Evolutionary conservation across 148 eudicot genomes (phyloP).

Genomic region (Chenopodium album): DNA sequence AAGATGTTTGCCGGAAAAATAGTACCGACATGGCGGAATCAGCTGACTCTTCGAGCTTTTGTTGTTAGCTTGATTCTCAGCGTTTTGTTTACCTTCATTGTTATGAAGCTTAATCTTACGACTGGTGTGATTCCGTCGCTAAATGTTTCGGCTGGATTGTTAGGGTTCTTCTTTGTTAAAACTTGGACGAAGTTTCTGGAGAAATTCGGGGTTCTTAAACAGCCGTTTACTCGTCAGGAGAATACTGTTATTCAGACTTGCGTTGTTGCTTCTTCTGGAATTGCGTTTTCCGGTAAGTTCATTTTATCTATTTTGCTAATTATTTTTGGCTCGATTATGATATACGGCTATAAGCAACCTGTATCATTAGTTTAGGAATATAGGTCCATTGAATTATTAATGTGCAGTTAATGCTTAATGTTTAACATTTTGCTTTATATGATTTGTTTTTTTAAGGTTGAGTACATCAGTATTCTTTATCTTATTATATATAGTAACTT

Average conservation of each 20-base stretch:
- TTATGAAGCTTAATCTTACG: conserved; percentile 42
- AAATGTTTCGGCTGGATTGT: conserved; percentile 41
- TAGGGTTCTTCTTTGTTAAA: conserved; percentile 46
- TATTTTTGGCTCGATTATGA: too few relatives aligned
- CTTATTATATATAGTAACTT: too few relatives aligned
- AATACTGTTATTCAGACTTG: conserved; percentile 49
- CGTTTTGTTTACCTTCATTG: conserved; percentile 39
- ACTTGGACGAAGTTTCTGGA: conserved; percentile 38
- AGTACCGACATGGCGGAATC: conserved; percentile 38
- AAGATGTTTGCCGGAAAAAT: conserved; percentile 20
- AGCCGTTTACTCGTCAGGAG: conserved; percentile 48
- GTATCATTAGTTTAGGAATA: too few relatives aligned
- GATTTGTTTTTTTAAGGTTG: too few relatives aligned
- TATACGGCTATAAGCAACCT: too few relatives aligned
- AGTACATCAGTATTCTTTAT: too few relatives aligned
- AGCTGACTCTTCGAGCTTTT: conserved; percentile 35
- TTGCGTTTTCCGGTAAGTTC: conserved; percentile 43
- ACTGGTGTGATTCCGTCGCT: conserved; percentile 45
- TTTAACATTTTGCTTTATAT: too few relatives aligned
- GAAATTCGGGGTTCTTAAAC: conserved; percentile 28
- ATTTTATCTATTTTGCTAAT: neutral
- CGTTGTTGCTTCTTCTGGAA: conserved; percentile 45
- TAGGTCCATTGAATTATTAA: too few relatives aligned
- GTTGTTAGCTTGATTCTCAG: conserved; percentile 35
- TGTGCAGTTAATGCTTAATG: too few relatives aligned